Conservation (phyloP, 2,329 filamentous ascomycete species). For the Diaporthe humulicola region DNA sequence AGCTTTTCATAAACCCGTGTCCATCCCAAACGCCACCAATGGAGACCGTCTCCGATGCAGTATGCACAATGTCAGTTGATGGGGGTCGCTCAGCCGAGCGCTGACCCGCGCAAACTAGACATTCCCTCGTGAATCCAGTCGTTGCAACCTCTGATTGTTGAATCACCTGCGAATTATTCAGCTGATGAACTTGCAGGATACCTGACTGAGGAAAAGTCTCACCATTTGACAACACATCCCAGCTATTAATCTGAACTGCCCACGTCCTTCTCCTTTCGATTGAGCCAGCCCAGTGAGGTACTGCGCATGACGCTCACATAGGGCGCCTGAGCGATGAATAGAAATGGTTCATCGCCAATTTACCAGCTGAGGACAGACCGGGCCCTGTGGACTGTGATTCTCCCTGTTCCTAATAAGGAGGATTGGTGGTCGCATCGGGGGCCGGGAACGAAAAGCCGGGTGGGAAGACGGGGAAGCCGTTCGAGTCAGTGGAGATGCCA, state of each 20-base stretch:
- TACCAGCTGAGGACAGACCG: neutral
- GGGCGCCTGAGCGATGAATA: neutral
- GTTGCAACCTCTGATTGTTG: neutral
- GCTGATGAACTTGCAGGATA: neutral
- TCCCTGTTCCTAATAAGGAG: constrained; percentile 33
- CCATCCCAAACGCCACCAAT: constrained; percentile 21
- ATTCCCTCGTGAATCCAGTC: neutral
- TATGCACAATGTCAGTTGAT: constrained; percentile 16
- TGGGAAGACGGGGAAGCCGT: constrained; percentile 65
- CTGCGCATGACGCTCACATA: neutral
- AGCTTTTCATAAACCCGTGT: neutral
- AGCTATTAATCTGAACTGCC: neutral
- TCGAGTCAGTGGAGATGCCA: constrained; percentile 58
- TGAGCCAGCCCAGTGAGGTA: neutral
- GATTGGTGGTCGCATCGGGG: constrained; percentile 38
- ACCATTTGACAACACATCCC: neutral
- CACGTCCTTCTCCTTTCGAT: neutral
- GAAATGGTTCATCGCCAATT: neutral
- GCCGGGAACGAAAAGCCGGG: constrained; percentile 57
- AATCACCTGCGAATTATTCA: neutral
- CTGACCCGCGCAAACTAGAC: neutral
- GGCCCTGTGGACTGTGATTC: neutral
- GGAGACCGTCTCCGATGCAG: constrained; percentile 26
- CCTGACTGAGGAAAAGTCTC: neutral
- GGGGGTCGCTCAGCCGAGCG: neutral